Conservation (phyloP, 306 rosid species). For the Castanopsis chinensis region DNA sequence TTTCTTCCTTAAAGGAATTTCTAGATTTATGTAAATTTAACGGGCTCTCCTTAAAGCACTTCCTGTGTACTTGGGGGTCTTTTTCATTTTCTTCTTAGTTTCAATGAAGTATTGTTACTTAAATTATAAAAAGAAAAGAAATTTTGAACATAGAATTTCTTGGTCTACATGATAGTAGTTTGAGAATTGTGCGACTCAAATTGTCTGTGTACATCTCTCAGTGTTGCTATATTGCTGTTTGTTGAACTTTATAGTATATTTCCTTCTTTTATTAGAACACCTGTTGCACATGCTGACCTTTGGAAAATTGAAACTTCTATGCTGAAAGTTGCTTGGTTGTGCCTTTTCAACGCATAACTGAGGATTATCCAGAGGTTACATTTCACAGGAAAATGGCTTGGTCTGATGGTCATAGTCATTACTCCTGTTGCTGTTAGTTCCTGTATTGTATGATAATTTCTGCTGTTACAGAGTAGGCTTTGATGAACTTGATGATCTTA, state of each 20-base stretch:
- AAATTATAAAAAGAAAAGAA: not conserved
- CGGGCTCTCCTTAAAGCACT: no score
- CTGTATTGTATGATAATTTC: not conserved
- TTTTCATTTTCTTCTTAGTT: no score
- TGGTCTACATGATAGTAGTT: not conserved
- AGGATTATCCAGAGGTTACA: no score
- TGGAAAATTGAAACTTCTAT: no score
- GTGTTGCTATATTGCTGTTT: not conserved
- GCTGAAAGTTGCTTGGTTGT: not conserved
- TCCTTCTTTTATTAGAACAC: not conserved
- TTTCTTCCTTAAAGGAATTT: no score
- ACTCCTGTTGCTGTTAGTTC: not conserved
- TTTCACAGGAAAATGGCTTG: not conserved
- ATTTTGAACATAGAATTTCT: not conserved
- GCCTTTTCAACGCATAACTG: not conserved
- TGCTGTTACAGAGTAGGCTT: not conserved
- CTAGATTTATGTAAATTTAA: no score
- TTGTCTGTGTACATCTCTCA: not conserved
- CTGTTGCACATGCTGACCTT: no score
- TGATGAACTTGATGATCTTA: not conserved
- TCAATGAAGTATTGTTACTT: no score
- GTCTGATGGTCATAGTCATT: not conserved
- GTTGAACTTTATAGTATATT: not conserved
- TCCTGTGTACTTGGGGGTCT: no score
- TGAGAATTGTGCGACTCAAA: not conserved